Conservation (phyloP, 2,329 filamentous ascomycete genomes). For the Aspergillus costaricaensis region DNA sequence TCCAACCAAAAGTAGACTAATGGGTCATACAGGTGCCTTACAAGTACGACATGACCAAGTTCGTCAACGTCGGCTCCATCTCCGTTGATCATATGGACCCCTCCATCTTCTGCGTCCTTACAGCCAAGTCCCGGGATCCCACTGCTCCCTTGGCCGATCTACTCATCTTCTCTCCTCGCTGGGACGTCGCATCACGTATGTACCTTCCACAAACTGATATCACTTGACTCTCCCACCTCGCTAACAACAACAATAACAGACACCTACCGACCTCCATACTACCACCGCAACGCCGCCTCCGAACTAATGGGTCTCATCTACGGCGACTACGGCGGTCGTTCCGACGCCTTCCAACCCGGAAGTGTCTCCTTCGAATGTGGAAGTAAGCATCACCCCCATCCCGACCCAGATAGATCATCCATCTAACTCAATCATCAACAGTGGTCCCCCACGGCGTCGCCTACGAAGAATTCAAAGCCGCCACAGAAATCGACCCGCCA, state of each 20-base stretch:
- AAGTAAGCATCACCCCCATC: constrained; percentile 23
- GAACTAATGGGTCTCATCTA: constrained; percentile 44
- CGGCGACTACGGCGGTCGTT: constrained; percentile 37
- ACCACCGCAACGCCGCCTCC: constrained; percentile 44
- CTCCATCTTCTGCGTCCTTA: constrained; percentile 45
- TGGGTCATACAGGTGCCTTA: constrained; percentile 33
- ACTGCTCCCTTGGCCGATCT: constrained; percentile 41
- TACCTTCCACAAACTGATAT: background rate
- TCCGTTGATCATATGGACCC: constrained; percentile 46
- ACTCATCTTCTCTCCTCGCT: constrained; percentile 44
- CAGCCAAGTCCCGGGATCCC: constrained; percentile 41
- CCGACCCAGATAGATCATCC: background rate
- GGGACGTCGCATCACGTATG: constrained; percentile 42
- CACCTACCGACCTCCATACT: constrained; percentile 46
- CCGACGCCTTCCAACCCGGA: constrained; percentile 37
- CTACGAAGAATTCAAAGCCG: constrained; percentile 38
- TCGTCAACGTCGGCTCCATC: constrained; percentile 44
- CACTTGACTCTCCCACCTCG: background rate
- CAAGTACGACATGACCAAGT: constrained; percentile 47
- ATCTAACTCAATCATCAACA: constrained; percentile 11
- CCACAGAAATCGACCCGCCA: constrained; percentile 29
- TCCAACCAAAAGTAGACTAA: background rate
- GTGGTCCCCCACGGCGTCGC: constrained; percentile 41
- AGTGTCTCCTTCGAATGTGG: constrained; percentile 40
- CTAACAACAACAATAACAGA: constrained; percentile 20